Percentiles rank a stretch among this genome's conserved stretches.
Evolutionary conservation across 345 rosid species (phyloP).

Genomic region (Eucalyptus albens): DNA sequence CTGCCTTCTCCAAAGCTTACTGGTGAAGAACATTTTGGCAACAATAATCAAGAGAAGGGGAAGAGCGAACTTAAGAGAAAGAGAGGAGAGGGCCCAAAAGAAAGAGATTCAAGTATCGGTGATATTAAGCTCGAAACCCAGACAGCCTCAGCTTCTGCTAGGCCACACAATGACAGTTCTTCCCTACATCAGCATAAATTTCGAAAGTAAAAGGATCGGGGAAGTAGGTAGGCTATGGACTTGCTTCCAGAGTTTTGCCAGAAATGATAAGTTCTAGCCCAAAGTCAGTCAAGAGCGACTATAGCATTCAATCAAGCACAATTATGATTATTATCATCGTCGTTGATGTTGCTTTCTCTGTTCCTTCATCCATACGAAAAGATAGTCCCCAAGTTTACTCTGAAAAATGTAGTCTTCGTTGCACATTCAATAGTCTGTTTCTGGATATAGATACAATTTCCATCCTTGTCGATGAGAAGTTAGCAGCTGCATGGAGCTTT

Average conservation of each 20-base stretch:
- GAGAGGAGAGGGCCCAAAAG: neutral
- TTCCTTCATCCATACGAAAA: neutral
- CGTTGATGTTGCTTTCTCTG: neutral
- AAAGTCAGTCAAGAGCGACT: neutral
- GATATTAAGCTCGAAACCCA: neutral
- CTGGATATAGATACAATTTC: neutral
- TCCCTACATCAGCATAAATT: neutral
- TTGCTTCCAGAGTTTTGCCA: neutral
- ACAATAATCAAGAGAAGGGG: neutral
- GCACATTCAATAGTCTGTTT: neutral
- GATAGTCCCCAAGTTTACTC: neutral
- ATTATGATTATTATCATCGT: neutral
- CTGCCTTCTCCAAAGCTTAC: neutral
- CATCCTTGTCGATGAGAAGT: neutral
- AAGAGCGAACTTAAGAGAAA: neutral
- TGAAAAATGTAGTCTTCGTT: neutral
- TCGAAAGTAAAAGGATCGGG: neutral
- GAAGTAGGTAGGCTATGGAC: neutral
- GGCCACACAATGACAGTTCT: neutral
- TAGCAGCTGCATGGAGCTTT: neutral
- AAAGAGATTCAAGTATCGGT: neutral
- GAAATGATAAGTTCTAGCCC: neutral
- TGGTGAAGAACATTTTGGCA: neutral
- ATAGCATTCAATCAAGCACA: neutral
- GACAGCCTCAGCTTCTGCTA: neutral